A percentile compares a stretch with the other conserved stretches of the same genome.
phyloP scores from a whole-genome alignment of 169 alveolate species.

The Blepharisma undulans region DNA sequence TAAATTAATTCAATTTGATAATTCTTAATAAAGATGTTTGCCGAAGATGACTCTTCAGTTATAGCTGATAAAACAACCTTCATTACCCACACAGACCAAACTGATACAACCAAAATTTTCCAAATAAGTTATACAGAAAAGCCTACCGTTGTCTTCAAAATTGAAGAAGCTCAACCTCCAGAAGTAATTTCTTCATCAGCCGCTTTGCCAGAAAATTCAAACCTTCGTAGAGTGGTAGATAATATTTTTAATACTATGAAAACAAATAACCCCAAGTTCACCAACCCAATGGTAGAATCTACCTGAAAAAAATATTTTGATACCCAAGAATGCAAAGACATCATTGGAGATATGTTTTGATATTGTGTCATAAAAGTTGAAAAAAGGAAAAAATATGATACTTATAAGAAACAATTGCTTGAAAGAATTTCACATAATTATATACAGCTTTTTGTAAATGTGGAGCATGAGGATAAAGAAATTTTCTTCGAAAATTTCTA shows the following conservation, averaged over 20 bases:
- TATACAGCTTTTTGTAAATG: conserved; percentile 2
- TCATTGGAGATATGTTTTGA: conserved; percentile 31
- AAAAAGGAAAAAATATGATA: background rate
- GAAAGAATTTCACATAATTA: conserved; percentile 39
- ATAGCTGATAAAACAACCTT: background rate
- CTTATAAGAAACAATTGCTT: background rate
- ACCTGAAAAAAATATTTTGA: conserved; percentile 1
- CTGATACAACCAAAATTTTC: background rate
- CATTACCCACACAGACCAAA: background rate
- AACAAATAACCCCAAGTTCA: conserved; percentile 8
- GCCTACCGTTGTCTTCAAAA: background rate
- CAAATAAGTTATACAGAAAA: background rate
- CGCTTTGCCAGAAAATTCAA: conserved; percentile 29
- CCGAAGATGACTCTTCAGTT: background rate
- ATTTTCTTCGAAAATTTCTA: conserved; percentile 48
- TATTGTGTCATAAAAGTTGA: background rate
- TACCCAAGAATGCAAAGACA: background rate
- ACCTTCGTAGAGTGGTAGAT: conserved; percentile 31
- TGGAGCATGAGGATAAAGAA: conserved; percentile 24
- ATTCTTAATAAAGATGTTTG: background rate
- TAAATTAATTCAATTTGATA: background rate
- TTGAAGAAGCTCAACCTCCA: conserved; percentile 29
- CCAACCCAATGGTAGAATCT: background rate
- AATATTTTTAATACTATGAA: conserved; percentile 13
- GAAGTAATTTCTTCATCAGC: background rate